Evolutionary conservation across 257 asterid genomes (phyloP), one percentile per base, ranked within the genome.

Genomic region (Penstemon barbatus): DNA sequence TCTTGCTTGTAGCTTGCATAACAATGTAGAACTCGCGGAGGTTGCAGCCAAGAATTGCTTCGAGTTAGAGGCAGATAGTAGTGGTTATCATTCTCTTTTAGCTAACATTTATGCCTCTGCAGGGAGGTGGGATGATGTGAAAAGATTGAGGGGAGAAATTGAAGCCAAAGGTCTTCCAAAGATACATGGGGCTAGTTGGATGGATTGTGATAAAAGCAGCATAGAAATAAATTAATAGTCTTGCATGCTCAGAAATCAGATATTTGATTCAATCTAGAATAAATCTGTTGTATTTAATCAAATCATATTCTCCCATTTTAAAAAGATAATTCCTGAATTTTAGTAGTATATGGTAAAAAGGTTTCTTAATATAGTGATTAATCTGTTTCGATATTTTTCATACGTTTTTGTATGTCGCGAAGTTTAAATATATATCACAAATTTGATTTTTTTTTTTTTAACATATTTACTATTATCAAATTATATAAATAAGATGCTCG

Each of bases 51-150:
- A 61, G 37, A 78, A 83, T n/a, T 90, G 99, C 68, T 68, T 84
- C 4, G 95, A 85, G 84, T 78, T 90, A 37, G 97, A 88, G 75
- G 86, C 92, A 0, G 85, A 90, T 9, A 80, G 83, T 69, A 59
- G 88, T 5, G 95, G 97, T 40, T 83, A 90, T 74, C 77, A 54
- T 58, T 81, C 96, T 33, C 91, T 88, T 77, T 90, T 93, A 64
- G 94, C 96, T n/a, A 89, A 81, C 76, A 59, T 88, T 46, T 93
- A 90, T 55, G 89, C 96, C 15, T 84, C 97, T 39, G 78, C 82
- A 5, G 97, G 91, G 79, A 80, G 84, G 85, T 90, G 95, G 96
- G 91, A 81, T 52, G 97, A 90, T 57, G 92, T 91, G 11, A 77
- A 84, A 52, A 81, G 79, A 69, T 63, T 90, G 83, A 84, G 95